These are phyloP conservation scores for Corymbia maculata DNA, from an alignment of 345 rosid species.

Conservation along the genomic window DNA sequence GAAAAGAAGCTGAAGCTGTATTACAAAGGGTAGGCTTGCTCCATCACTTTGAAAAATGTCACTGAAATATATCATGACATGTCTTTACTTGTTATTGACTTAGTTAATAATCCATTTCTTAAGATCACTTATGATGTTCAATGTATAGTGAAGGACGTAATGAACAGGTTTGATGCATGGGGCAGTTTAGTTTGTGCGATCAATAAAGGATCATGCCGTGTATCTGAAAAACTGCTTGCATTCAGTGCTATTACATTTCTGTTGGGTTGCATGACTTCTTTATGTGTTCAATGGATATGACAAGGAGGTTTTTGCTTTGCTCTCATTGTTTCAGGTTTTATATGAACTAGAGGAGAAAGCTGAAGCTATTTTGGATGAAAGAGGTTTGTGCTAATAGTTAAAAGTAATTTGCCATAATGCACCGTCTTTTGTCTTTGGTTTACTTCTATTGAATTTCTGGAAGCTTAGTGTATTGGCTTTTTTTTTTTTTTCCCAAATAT, in stretches of 20 bases:
- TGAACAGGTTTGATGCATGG: not conserved
- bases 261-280: not conserved
- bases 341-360: conserved; percentile 93
- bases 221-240: not conserved
- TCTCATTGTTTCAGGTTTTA: conserved; percentile 48
- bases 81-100: not conserved
- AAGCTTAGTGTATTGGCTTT: not conserved
- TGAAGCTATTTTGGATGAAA: conserved; percentile 77
- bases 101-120: not conserved
- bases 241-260: not conserved
- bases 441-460: not conserved
- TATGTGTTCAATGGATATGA: not conserved
- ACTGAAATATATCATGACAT: not conserved
- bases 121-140: not conserved
- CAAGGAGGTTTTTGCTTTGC: not conserved
- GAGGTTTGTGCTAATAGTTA: conserved; percentile 31
- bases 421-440: not conserved
- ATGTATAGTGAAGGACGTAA: not conserved
- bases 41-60: not conserved
- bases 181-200: not conserved
- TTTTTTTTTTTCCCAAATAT: not conserved
- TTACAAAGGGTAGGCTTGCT: conserved; percentile 65
- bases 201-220: not conserved
- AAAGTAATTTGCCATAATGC: not conserved
- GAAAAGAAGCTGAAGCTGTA: conserved; percentile 84